Base-by-base conservation (phyloP, 495 filamentous ascomycete species). In the Recurvomyces mirabilis region DNA sequence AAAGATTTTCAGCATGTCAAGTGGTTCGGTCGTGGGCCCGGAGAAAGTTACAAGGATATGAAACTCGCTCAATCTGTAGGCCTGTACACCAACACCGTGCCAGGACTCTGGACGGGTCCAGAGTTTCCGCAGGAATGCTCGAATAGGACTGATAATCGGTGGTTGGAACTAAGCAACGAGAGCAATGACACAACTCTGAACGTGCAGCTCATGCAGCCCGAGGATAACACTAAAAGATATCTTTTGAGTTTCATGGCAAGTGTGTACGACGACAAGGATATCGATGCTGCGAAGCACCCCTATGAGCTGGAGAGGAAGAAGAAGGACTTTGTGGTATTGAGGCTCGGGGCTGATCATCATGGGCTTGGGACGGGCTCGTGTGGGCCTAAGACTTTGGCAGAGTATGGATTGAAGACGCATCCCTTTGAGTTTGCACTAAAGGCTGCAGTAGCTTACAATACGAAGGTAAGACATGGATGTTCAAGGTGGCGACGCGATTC, bases 41-140 rank as follows among this genome's bases (percentile, higher is more conserved):
- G 73, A 9, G 77, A 81, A 57, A 68, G 68, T 11, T 81, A 82
- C 41, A 60, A 64, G 9, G 79, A 81, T 61, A 80, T 75, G 61
- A 72, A 73, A 46, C 53, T 65, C 0, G 68, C 76, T 5, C 73
- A 75, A 43, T 67, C 64, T 20, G 29, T 72, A 1, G 76, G 75
- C 7, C 49, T 71, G 10, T 77, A 70, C 60, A 46, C 57, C 5
- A 60, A 28, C 6, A 58, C 71, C 5, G 41, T 50, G 14, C 60
- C 60, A 5, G 60, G 69, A 3, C 66, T 81, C 34, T 69, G 70
- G 39, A 72, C 72, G 1, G 57, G 63, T 1, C 80, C 78, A 49
- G 78, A 82, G 37, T 70, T 72, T 25, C 78, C 77, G 0, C 78
- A 81, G 44, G 78, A 82, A 47, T 70, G 65, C 38, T 71, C 74